Evolutionary conservation across 2,329 filamentous ascomycete genomes (phyloP), one percentile per base, ranked within the genome.

Genomic region (Aspergillus candidus): DNA sequence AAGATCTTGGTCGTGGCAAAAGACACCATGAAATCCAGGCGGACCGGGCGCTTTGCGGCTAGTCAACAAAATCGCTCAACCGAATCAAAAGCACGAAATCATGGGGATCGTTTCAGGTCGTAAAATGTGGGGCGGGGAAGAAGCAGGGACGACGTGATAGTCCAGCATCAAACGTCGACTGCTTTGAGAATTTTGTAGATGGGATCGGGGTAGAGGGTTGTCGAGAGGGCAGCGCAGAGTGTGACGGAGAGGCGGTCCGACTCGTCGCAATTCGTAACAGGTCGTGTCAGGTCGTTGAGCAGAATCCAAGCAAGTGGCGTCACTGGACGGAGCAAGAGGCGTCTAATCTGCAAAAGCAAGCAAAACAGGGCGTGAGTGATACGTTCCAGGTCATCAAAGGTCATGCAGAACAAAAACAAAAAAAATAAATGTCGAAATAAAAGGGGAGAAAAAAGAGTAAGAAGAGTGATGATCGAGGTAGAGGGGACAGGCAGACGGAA

Each of bases 101-200:
- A 65, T 70, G 60, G 63, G 60, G 59, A 57, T 70, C 68, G 66
- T 71, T 61, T 65, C 65, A 63, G 54, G 60, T 70, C 68, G 64
- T 71, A 61, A 70, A 61, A 55, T 55, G 40, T 50, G 47, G 54
- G 49, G 39, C 48, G 50, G 45, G 35, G 45, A 35, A 52, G 22
- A 27, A 27, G 22, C 22, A 53, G 53, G 32, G 48, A 56, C 57
- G 54, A 52, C 50, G 51, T 46, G 46, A 47, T 41, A 47, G 41
- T 47, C 44, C 44, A 48, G 51, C 50, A 56, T 55, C 48, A 45
- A 50, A 47, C 48, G 50, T 51, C 41, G 41, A 47, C 30, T 30
- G 32, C n/a, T 18, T 35, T 40, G 42, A 36, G 30, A 33, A 38
- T 22, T 32, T 34, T 37, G 40, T 35, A 33, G 13, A 38, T 29